Conservation (phyloP, 1,284 basidiomycete species). For the Fistulinella staudtii region DNA sequence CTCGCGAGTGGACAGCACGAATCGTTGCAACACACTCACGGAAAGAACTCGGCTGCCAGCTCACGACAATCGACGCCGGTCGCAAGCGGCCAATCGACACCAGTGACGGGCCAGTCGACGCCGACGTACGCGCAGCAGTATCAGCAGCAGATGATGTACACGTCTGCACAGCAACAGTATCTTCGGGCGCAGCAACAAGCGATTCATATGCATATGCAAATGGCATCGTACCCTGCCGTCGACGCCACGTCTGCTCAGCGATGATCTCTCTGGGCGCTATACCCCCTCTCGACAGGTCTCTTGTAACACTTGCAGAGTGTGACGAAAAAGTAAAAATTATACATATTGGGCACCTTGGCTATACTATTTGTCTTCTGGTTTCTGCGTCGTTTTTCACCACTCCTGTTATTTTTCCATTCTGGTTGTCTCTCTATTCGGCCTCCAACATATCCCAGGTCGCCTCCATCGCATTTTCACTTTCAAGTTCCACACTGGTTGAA, state of each 20-base stretch:
- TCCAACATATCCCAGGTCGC: conserved; percentile 36
- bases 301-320: background rate
- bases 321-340: conserved; percentile 36
- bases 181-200: conserved; percentile 29
- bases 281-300: conserved; percentile 10
- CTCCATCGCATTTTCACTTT: conserved; percentile 1
- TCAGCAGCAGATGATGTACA: conserved; percentile 37
- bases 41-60: conserved; percentile 27
- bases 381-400: conserved; percentile 6
- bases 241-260: conserved; percentile 14
- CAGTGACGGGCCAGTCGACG: conserved; percentile 26
- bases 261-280: conserved; percentile 17
- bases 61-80: conserved; percentile 34
- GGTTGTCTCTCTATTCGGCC: conserved; percentile 23
- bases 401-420: conserved; percentile 11
- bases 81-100: conserved; percentile 31
- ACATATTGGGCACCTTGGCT: conserved; percentile 33
- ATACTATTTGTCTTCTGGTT: conserved; percentile 16
- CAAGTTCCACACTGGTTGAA: conserved; percentile 9
- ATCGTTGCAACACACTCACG: conserved; percentile 36
- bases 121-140: conserved; percentile 34
- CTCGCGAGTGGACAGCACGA: conserved; percentile 84
- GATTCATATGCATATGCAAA: conserved; percentile 31
- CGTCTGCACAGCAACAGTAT: conserved; percentile 33
- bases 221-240: conserved; percentile 22